These are phyloP conservation scores for Metschnikowia kunwiensis DNA, from an alignment of 805 yeast species.

Conservation along the genomic window DNA sequence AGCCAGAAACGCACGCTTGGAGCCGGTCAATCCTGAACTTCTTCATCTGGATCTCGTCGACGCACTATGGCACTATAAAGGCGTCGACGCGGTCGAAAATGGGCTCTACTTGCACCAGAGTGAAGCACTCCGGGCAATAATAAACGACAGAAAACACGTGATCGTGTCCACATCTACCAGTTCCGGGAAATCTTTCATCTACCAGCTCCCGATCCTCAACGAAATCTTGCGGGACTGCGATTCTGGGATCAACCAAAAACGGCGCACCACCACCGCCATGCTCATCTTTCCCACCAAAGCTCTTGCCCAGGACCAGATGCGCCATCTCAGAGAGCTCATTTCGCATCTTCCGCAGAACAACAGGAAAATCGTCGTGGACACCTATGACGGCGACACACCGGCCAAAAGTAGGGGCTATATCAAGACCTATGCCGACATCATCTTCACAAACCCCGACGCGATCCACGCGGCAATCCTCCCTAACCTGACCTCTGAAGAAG, in stretches of 20 bases:
- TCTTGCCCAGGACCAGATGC: constrained; percentile 91
- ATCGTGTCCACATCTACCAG: constrained; percentile 94
- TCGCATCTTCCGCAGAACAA: constrained; percentile 43
- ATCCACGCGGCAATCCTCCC: constrained; percentile 84
- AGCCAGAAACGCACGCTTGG: constrained; percentile 45
- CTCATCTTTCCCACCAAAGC: constrained; percentile 97
- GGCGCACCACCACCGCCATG: constrained; percentile 58
- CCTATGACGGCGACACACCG: constrained; percentile 94
- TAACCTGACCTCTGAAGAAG: constrained; percentile 45
- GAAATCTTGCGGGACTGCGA: constrained; percentile 37
- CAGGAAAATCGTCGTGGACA: constrained; percentile 55
- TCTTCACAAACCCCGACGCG: constrained; percentile 95
- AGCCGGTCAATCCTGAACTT: constrained; percentile 36
- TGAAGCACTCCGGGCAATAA: constrained; percentile 61
- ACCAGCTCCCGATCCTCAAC: constrained; percentile 78
- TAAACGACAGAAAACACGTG: constrained; percentile 55
- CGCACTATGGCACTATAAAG: constrained; percentile 49
- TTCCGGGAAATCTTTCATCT: constrained; percentile 91
- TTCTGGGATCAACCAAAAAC: constrained; percentile 30
- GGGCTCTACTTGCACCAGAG: constrained; percentile 79
- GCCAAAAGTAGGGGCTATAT: constrained; percentile 49
- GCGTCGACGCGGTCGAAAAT: constrained; percentile 38
- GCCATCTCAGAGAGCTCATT: constrained; percentile 65
- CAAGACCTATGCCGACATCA: constrained; percentile 65
- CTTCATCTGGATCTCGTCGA: constrained; percentile 47